Evolutionary conservation across 352 stramenopile genomes (phyloP).

Genomic region (Paralagenidium karlingii): DNA sequence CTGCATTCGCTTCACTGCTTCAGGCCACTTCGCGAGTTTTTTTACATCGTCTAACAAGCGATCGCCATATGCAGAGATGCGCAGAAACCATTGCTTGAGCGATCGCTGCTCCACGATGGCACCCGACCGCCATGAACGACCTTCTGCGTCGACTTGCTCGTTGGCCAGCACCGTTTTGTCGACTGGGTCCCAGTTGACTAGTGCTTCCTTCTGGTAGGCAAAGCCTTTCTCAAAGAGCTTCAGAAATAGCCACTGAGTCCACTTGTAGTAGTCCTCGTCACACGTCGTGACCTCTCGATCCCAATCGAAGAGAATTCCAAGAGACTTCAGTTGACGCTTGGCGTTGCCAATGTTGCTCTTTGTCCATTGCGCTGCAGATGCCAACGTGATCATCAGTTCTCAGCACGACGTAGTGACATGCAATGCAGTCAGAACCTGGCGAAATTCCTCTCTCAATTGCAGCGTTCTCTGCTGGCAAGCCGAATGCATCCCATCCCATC

Average conservation of each 20-base stretch:
- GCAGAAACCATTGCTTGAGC: constrained; percentile 96
- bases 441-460: constrained; percentile 96
- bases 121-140: constrained; percentile 92
- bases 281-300: constrained; percentile 95
- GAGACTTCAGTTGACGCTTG: constrained; percentile 90
- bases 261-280: constrained; percentile 95
- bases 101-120: constrained; percentile 91
- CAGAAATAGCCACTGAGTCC: constrained; percentile 99
- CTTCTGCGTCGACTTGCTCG: constrained; percentile 92
- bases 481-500: constrained; percentile 99
- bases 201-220: constrained; percentile 90
- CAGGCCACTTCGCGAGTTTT: constrained; percentile 77
- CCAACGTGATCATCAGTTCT: neutral
- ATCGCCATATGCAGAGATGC: constrained; percentile 98
- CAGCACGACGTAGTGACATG: neutral
- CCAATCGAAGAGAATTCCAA: constrained; percentile 98
- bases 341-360: constrained; percentile 95
- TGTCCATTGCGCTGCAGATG: constrained; percentile 82
- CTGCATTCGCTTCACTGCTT: constrained; percentile 86
- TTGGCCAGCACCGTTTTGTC: constrained; percentile 99
- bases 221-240: constrained; percentile 95
- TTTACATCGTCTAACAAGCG: constrained; percentile 91
- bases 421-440: constrained; percentile 39
- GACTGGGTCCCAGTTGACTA: constrained; percentile 99
- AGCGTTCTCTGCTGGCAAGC: constrained; percentile 98